phyloP scores from a whole-genome alignment of 2,329 filamentous ascomycete genomes.

The Samsoniella hepiali region DNA sequence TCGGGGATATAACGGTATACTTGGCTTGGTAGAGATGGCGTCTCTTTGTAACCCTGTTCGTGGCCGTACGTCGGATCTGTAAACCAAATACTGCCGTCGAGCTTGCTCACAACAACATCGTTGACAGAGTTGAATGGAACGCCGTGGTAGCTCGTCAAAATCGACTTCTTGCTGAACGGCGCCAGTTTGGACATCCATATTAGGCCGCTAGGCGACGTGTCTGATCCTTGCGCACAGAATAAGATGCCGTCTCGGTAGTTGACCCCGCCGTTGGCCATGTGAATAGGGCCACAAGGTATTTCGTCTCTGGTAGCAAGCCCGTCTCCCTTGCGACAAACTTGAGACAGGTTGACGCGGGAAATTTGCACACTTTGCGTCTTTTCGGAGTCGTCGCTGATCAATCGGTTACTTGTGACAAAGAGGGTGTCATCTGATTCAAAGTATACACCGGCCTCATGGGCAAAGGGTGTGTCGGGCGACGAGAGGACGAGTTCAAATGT shows the following conservation, averaged over 20 bases:
- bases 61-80: constrained; percentile 49
- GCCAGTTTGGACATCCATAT: constrained; percentile 32
- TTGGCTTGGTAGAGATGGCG: constrained; percentile 42
- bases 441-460: constrained; percentile 45
- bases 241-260: constrained; percentile 42
- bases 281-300: constrained; percentile 25
- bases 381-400: constrained; percentile 23
- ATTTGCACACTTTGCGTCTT: constrained; percentile 31
- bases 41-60: constrained; percentile 44
- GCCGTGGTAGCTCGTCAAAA: constrained; percentile 38
- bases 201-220: constrained; percentile 27
- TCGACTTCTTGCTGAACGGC: constrained; percentile 27
- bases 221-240: constrained; percentile 40
- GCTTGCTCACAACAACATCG: constrained; percentile 44
- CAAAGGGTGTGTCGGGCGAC: constrained; percentile 31
- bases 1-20: constrained; percentile 47
- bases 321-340: constrained; percentile 25
- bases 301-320: neutral
- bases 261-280: constrained; percentile 48
- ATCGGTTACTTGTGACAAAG: constrained; percentile 36
- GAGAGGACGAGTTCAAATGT: neutral
- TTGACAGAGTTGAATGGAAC: constrained; percentile 48
- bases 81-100: constrained; percentile 47
- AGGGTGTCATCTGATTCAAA: constrained; percentile 28
- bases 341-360: constrained; percentile 27